These are phyloP conservation scores for Sarocladiaceae sp. DNA, from an alignment of 2,329 filamentous ascomycete species.

Conservation along the genomic window DNA sequence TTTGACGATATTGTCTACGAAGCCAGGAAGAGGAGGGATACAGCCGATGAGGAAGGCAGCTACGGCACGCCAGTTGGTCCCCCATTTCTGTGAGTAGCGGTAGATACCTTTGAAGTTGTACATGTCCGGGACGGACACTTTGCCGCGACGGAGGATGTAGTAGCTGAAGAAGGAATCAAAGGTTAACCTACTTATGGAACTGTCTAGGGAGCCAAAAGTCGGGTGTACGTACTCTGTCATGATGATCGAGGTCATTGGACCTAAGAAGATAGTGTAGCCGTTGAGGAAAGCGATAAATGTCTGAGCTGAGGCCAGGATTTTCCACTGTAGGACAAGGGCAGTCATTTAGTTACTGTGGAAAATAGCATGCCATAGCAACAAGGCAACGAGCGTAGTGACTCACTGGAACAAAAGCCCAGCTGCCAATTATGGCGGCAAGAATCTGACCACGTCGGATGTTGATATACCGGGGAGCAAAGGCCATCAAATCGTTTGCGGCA, in stretches of 20 bases:
- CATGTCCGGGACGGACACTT: conserved; percentile 34
- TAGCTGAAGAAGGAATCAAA: conserved; percentile 42
- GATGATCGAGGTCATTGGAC: conserved; percentile 56
- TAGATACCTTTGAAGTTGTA: conserved; percentile 38
- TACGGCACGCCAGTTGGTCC: conserved; percentile 54
- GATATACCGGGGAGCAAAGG: conserved; percentile 44
- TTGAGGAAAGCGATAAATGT: conserved; percentile 7
- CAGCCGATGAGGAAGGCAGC: conserved; percentile 50
- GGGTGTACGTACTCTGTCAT: not conserved
- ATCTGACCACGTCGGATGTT: conserved; percentile 50
- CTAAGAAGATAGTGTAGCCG: conserved; percentile 48
- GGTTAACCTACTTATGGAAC: not conserved
- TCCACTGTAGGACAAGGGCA: conserved; percentile 1
- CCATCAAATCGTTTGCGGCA: conserved; percentile 50
- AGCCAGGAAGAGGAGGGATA: conserved; percentile 49
- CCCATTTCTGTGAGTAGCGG: conserved; percentile 22
- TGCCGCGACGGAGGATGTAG: conserved; percentile 49
- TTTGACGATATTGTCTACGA: conserved; percentile 20
- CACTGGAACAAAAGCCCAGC: conserved; percentile 9
- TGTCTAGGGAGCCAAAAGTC: not conserved
- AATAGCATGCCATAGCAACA: not conserved
- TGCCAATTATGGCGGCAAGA: conserved; percentile 36
- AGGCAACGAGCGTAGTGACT: not conserved
- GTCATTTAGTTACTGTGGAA: not conserved
- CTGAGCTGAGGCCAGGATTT: conserved; percentile 19